Evolutionary conservation across 2,329 filamentous ascomycete genomes (phyloP).

Genomic region (Scytalidium sp.): DNA sequence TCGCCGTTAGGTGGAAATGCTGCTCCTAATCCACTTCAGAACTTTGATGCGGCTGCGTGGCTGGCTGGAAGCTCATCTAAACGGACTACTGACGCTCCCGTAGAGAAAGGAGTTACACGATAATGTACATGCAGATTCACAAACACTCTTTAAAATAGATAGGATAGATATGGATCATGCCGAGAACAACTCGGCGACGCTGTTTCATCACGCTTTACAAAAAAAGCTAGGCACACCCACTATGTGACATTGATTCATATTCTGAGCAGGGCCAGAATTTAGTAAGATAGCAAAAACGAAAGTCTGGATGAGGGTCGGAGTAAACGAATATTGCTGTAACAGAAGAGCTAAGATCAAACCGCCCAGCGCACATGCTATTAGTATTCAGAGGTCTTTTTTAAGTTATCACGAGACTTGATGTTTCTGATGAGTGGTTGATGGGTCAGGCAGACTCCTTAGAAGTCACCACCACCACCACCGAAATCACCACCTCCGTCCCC

Average conservation of each 20-base stretch:
- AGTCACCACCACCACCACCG: conserved; percentile 19
- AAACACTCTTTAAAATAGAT: neutral
- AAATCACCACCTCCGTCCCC: conserved; percentile 18
- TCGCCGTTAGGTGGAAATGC: conserved; percentile 61
- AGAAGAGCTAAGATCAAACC: too few relatives aligned
- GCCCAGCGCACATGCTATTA: too few relatives aligned
- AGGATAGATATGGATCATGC: neutral
- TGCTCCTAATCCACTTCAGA: conserved; percentile 48
- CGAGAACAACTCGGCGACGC: neutral
- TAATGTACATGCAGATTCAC: neutral
- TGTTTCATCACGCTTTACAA: too few relatives aligned
- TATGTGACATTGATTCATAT: too few relatives aligned
- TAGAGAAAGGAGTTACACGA: conserved; percentile 19
- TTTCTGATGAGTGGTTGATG: too few relatives aligned
- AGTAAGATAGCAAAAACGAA: too few relatives aligned
- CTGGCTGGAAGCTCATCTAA: conserved; percentile 49
- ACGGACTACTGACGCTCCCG: neutral
- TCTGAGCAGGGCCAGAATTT: too few relatives aligned
- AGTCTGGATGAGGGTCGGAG: too few relatives aligned
- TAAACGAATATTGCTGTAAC: too few relatives aligned
- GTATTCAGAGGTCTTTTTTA: too few relatives aligned
- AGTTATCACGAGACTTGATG: too few relatives aligned
- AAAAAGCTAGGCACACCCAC: too few relatives aligned
- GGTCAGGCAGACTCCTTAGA: conserved; percentile 10
- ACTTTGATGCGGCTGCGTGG: conserved; percentile 67